Base-by-base conservation (phyloP, 2,329 filamentous ascomycete genomes). In the Chalara sp. region DNA sequence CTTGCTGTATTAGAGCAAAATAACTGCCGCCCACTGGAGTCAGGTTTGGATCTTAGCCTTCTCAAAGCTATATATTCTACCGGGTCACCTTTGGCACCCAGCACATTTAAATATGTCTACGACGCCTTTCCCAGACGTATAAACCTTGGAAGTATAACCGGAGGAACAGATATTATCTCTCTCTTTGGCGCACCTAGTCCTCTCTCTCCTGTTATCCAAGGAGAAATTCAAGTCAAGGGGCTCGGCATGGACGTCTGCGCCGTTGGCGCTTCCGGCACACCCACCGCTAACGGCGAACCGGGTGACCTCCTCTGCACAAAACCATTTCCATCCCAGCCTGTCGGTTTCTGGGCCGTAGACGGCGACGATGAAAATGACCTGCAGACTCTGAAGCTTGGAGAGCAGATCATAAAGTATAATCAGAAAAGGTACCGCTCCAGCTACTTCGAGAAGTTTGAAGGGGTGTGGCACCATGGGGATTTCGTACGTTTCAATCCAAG, bases 151-250 rank as follows among this genome's bases (percentile, higher is more conserved):
- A 95, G 88, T 51, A 97, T 99, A 63, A 97, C 92, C 0, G 93
- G 93, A 37, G 93, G 92, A 46, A 97, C 92, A 3, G 93, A 99
- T 66, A 97, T 97, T 61, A 89, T 97, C 57, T 96, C 91, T 1
- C 80, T 97, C 33, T 99, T 97, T 63, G 92, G 91, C 42, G 85
- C 89, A 0, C 87, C 90, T 0, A 92, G 86, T 50, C 86, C 86
- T 0, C 74, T 91, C 4, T 73, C 88, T 1, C 86, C 87, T 1
- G 86, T 92, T 21, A 74, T 81, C 56, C 74, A 74, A 1, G 87
- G 87, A 29, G 84, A 90, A 64, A 88, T 91, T 45, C 87, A 92
- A 67, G 87, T 85, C 54, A 80, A 83, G 7, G 86, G 84, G 5
- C 78, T 92, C 3, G 87, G 86, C 21, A 91, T 92, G 87, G 83